phyloP scores from a whole-genome alignment of 1,284 basidiomycete species.

The Psilocybe mexicana region DNA sequence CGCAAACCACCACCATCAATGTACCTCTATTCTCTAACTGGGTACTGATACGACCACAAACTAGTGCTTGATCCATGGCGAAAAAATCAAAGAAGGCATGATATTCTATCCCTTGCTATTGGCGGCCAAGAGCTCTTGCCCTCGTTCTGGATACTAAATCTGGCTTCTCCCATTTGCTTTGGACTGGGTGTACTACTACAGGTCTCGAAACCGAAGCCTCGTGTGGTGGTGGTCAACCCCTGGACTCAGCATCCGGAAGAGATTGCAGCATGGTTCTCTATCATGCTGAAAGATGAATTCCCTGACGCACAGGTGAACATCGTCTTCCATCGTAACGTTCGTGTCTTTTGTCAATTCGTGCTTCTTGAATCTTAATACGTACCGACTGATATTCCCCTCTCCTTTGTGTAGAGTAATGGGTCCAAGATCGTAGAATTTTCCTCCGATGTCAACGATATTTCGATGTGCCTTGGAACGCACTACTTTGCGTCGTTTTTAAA shows the following conservation, averaged over 20 bases:
- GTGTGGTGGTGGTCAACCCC: conserved; percentile 32
- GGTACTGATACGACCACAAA: not conserved
- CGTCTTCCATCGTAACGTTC: conserved; percentile 34
- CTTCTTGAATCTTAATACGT: not conserved
- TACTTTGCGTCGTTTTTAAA: conserved; percentile 27
- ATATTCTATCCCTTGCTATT: not conserved
- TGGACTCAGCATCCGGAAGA: conserved; percentile 30
- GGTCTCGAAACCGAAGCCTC: not conserved
- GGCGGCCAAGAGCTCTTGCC: too few relatives aligned
- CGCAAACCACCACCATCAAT: too few relatives aligned
- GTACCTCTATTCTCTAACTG: too few relatives aligned
- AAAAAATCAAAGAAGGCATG: not conserved
- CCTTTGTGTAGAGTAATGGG: conserved; percentile 19
- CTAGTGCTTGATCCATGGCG: not conserved
- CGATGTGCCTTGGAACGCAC: conserved; percentile 34
- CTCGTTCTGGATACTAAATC: too few relatives aligned
- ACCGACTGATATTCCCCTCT: conserved; percentile 28
- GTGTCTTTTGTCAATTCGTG: not conserved
- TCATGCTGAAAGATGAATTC: conserved; percentile 34
- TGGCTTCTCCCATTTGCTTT: too few relatives aligned
- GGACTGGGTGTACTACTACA: not conserved
- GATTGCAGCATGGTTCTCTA: conserved; percentile 38
- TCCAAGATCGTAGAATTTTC: conserved; percentile 35
- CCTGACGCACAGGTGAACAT: conserved; percentile 25
- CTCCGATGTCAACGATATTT: conserved; percentile 27